Conservation (phyloP, 306 rosid species). For the Trichosanthes cucumerina region DNA sequence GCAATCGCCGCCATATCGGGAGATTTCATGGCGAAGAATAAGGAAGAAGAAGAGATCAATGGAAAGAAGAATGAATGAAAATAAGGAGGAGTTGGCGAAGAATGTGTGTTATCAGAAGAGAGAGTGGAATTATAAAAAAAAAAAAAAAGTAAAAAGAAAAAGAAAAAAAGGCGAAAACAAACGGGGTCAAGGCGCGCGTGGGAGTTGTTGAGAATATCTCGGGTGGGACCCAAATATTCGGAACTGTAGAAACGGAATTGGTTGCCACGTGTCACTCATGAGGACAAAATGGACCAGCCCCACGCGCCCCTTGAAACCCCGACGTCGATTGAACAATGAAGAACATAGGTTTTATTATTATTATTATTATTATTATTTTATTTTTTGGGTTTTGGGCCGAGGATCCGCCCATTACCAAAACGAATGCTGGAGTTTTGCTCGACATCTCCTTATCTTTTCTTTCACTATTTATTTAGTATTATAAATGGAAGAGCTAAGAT, state of each 20-base stretch:
- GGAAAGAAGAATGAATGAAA: not conserved
- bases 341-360: not conserved
- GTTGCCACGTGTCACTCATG: not conserved
- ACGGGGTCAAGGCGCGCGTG: not conserved
- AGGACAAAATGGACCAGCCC: not conserved
- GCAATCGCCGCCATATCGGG: slow-evolving; percentile 33
- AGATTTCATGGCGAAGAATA: not conserved
- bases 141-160: not conserved
- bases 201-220: slow-evolving; percentile 10
- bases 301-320: not conserved
- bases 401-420: slow-evolving; percentile 17
- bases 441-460: not conserved
- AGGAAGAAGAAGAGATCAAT: not conserved
- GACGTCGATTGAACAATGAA: not conserved
- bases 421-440: slow-evolving; percentile 33
- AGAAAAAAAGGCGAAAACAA: not conserved
- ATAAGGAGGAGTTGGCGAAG: not conserved
- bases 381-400: not conserved
- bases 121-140: not conserved
- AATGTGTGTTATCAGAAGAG: not conserved
- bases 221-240: not conserved
- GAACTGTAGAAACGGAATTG: not conserved
- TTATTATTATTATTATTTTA: not conserved
- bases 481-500: too few relatives aligned
- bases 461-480: not conserved